A percentile compares a stretch with the other conserved stretches of the same genome.
Evolutionary conservation across 106 monocot species (phyloP).

Genomic region (Platanthera guangdongensis): DNA sequence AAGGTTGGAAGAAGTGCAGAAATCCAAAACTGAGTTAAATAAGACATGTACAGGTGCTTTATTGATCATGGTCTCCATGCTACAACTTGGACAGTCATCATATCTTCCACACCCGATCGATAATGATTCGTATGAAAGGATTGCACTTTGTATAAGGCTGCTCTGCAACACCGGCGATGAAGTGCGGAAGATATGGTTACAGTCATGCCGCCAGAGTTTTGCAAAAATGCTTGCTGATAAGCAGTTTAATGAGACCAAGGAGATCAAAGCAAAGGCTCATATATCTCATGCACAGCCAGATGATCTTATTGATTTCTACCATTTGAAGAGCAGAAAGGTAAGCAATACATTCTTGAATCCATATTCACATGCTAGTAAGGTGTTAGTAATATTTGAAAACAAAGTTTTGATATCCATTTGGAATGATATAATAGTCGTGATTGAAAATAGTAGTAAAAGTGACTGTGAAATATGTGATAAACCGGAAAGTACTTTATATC

Average conservation of each 20-base stretch:
- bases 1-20: slow-evolving; percentile 80
- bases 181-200: slow-evolving; percentile 71
- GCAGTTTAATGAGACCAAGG: slow-evolving; percentile 76
- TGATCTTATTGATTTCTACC: slow-evolving; percentile 95
- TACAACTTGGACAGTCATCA: slow-evolving; percentile 74
- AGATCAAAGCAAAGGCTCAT: slow-evolving; percentile 68
- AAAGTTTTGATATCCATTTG: too few relatives aligned
- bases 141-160: slow-evolving; percentile 69
- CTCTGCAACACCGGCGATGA: slow-evolving; percentile 92
- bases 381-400: too few relatives aligned
- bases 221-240: slow-evolving; percentile 87
- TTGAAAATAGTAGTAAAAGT: too few relatives aligned
- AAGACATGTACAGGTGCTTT: slow-evolving; percentile 41
- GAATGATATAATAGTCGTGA: too few relatives aligned
- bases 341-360: background rate
- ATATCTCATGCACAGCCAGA: slow-evolving; percentile 80
- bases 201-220: slow-evolving; percentile 82
- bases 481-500: too few relatives aligned
- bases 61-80: slow-evolving; percentile 70
- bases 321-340: slow-evolving; percentile 87
- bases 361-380: background rate
- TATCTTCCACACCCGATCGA: slow-evolving; percentile 72
- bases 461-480: too few relatives aligned
- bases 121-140: slow-evolving; percentile 80
- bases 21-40: slow-evolving; percentile 57